These are phyloP conservation scores for Aaosphaeria pasadenensis DNA, from an alignment of 2,329 filamentous ascomycete genomes.

Conservation along the genomic window DNA sequence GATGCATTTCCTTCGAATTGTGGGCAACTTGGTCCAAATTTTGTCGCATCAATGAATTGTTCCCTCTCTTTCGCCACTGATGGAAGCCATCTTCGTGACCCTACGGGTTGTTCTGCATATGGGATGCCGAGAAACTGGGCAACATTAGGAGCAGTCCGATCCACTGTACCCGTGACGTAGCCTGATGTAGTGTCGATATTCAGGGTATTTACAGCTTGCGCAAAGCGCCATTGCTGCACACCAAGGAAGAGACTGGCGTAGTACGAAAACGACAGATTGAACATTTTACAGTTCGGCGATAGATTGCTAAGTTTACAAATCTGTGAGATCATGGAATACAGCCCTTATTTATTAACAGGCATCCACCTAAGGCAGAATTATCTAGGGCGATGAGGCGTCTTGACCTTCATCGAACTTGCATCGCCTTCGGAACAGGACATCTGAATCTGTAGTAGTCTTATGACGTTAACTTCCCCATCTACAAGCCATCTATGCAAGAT, in stretches of 20 bases:
- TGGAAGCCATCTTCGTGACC: constrained; percentile 32
- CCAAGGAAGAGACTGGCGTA: constrained; percentile 4
- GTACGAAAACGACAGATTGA: constrained; percentile 6
- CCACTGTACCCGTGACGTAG: constrained; percentile 29
- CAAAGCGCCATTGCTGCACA: constrained; percentile 8
- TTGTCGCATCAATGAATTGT: constrained; percentile 21
- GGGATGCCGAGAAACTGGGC: constrained; percentile 39
- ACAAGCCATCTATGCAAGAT: no score
- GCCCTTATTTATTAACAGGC: no score
- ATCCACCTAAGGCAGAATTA: no score
- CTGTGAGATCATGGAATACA: no score
- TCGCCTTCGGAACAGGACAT: no score
- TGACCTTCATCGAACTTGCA: no score
- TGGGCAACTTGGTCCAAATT: constrained; percentile 26
- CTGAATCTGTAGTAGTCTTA: no score
- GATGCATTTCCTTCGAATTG: constrained; percentile 16
- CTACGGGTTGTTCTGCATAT: constrained; percentile 34
- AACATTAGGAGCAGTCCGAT: constrained; percentile 33
- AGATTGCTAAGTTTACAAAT: no score
- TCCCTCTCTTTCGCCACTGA: constrained; percentile 16
- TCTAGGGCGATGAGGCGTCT: no score
- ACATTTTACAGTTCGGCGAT: background rate
- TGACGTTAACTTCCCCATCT: no score
- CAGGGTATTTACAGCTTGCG: constrained; percentile 12
- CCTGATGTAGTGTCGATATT: constrained; percentile 25